These are phyloP conservation scores for Malassezia japonica DNA, from an alignment of 1,284 basidiomycete genomes.

Conservation along the genomic window DNA sequence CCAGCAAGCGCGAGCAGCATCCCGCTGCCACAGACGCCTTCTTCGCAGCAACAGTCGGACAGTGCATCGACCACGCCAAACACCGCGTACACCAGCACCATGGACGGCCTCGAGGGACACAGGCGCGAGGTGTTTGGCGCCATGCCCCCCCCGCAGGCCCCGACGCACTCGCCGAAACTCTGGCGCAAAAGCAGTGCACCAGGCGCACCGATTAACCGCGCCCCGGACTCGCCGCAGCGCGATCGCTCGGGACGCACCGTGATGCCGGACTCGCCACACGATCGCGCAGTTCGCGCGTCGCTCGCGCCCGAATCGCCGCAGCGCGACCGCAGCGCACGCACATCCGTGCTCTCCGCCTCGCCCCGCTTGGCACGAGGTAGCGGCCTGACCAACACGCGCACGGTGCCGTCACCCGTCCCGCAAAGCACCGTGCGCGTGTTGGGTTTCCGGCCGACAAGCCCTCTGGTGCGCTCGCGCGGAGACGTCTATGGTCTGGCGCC, in stretches of 20 bases:
- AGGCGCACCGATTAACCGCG: no score
- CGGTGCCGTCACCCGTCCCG: neutral
- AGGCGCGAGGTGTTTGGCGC: neutral
- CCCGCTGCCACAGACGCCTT: neutral
- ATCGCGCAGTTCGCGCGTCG: neutral
- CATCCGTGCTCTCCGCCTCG: neutral
- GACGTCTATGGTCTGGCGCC: neutral
- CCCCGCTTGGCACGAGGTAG: neutral
- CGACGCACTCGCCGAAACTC: neutral
- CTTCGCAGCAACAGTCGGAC: neutral
- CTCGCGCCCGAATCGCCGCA: neutral
- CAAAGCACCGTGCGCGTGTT: neutral
- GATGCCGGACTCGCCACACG: no score
- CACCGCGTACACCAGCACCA: neutral
- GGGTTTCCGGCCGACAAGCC: neutral
- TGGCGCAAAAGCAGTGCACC: constrained; percentile 13
- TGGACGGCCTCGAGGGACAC: neutral
- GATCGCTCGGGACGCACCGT: no score
- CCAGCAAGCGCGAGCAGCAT: neutral
- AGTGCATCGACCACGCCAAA: neutral
- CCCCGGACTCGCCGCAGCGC: no score
- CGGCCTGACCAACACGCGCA: neutral
- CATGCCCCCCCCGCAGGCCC: neutral
- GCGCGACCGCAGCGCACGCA: neutral
- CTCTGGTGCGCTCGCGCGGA: neutral